Percentiles rank a stretch among this genome's conserved stretches.
Conservation (phyloP, 2,329 filamentous ascomycete genomes). For the Aciculosporium take region DNA sequence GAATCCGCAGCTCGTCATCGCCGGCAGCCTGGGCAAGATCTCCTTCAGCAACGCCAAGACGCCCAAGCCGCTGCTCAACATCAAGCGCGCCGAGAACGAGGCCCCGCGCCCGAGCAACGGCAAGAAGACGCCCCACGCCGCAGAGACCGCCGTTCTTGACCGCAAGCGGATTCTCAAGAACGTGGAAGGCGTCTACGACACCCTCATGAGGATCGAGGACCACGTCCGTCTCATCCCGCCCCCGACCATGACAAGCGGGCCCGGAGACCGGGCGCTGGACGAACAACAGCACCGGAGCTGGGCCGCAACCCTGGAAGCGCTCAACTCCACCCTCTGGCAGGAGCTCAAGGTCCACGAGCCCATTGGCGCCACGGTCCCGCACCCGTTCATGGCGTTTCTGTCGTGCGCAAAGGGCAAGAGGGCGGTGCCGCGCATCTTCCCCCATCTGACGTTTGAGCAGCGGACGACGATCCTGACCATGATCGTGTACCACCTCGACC, state of each 20-base stretch:
- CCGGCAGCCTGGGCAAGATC: slow-evolving; percentile 92
- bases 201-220: slow-evolving; percentile 87
- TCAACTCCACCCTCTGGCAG: slow-evolving; percentile 72
- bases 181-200: slow-evolving; percentile 78
- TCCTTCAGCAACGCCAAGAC: slow-evolving; percentile 99
- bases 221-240: slow-evolving; percentile 68
- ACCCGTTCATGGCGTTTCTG: slow-evolving; percentile 92
- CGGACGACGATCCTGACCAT: slow-evolving; percentile 91
- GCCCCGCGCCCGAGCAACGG: slow-evolving; percentile 36
- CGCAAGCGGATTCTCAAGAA: slow-evolving; percentile 72
- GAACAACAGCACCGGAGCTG: slow-evolving; percentile 67
- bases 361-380: slow-evolving; percentile 59
- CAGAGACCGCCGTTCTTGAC: slow-evolving; percentile 46
- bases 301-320: slow-evolving; percentile 40
- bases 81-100: slow-evolving; percentile 72
- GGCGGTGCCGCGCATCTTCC: slow-evolving; percentile 86
- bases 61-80: slow-evolving; percentile 84
- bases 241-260: slow-evolving; percentile 40
- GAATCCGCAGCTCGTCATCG: slow-evolving; percentile 91
- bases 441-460: slow-evolving; percentile 82
- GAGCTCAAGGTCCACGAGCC: slow-evolving; percentile 87
- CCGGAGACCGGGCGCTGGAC: slow-evolving; percentile 49
- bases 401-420: slow-evolving; percentile 95
- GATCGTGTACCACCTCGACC: slow-evolving; percentile 85
- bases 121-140: slow-evolving; percentile 22